Conservation (phyloP, 305 asterid genomes). For the Rubia tinctorum region DNA sequence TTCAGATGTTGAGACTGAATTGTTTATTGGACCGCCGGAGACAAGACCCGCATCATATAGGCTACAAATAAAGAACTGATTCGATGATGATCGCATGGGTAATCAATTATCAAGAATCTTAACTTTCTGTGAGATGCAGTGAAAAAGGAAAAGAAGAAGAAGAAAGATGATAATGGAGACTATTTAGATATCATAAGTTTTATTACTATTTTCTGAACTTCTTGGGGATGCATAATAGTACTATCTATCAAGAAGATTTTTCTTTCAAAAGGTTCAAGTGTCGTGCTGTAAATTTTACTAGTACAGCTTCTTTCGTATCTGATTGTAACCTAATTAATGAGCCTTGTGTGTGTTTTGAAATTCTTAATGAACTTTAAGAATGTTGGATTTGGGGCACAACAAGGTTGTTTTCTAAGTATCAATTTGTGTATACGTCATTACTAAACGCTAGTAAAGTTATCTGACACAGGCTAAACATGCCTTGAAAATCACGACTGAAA, state of each 20-base stretch:
- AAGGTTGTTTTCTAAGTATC: neutral
- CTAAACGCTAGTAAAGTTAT: neutral
- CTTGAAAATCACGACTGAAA: neutral
- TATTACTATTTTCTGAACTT: neutral
- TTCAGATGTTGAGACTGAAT: slow-evolving; percentile 81
- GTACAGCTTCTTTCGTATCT: neutral
- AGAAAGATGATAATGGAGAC: neutral
- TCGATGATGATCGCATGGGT: neutral
- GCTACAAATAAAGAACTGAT: slow-evolving; percentile 25
- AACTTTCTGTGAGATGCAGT: neutral
- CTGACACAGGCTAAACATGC: neutral
- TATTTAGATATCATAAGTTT: neutral
- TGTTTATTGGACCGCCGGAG: slow-evolving; percentile 85
- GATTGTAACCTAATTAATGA: neutral
- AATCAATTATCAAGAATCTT: neutral
- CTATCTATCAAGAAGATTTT: slow-evolving; percentile 3
- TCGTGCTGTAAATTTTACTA: slow-evolving; percentile 1
- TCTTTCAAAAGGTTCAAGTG: slow-evolving; percentile 1
- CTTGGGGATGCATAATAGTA: neutral
- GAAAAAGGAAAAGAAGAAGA: neutral
- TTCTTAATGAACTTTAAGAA: neutral
- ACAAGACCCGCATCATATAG: slow-evolving; percentile 32
- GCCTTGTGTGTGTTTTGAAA: neutral
- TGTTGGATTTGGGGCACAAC: neutral
- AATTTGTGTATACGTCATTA: too few relatives aligned